Conservation (phyloP, 148 eudicot species). For the Selenicereus undatus region DNA sequence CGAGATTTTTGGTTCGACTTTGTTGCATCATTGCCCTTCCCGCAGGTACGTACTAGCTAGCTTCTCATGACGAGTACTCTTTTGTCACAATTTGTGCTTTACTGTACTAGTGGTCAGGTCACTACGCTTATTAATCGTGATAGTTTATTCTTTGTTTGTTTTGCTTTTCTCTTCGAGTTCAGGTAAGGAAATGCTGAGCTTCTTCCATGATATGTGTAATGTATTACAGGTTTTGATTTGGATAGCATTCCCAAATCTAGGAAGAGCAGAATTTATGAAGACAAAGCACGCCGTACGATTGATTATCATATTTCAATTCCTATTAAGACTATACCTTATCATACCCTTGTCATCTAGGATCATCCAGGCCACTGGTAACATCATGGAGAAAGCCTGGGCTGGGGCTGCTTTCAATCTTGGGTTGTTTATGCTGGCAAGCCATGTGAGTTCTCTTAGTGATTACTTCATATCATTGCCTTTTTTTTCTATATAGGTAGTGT, state of each 20-base stretch:
- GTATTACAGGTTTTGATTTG: slow-evolving; percentile 14
- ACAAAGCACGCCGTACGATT: slow-evolving; percentile 11
- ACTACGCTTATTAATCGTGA: background rate
- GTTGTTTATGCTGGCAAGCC: slow-evolving; percentile 52
- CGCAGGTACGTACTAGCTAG: slow-evolving; percentile 10
- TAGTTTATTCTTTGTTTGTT: background rate
- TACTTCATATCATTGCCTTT: background rate
- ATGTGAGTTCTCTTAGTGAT: slow-evolving; percentile 30
- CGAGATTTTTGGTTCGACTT: slow-evolving; percentile 8
- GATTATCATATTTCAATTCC: slow-evolving; percentile 35
- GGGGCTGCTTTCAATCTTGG: slow-evolving; percentile 53
- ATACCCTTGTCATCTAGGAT: slow-evolving; percentile 40
- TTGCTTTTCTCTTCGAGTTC: background rate
- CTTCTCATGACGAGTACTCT: background rate
- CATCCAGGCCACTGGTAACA: slow-evolving; percentile 39
- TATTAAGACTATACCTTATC: slow-evolving; percentile 37
- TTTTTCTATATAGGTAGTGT: too few relatives aligned
- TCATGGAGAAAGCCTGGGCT: slow-evolving; percentile 45
- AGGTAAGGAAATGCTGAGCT: background rate
- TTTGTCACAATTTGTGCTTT: background rate
- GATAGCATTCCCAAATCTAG: slow-evolving; percentile 13
- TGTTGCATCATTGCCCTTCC: slow-evolving; percentile 14
- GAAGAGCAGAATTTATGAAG: background rate
- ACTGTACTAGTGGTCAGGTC: background rate
- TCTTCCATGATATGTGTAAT: background rate